These are phyloP conservation scores for Thelonectria blattea DNA, from an alignment of 2,329 filamentous ascomycete species.

Conservation along the genomic window DNA sequence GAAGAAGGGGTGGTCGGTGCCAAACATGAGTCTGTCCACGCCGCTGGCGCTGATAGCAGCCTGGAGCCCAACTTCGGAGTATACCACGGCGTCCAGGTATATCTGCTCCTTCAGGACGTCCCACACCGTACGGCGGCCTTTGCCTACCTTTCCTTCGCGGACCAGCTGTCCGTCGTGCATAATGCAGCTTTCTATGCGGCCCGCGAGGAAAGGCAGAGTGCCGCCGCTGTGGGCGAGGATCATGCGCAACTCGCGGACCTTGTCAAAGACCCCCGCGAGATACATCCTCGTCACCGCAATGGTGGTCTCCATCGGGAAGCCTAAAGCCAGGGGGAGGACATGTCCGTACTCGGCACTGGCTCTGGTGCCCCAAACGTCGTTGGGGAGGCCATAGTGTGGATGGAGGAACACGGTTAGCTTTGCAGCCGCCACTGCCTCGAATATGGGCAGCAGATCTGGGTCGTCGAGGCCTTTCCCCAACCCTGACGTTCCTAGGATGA, in stretches of 20 bases:
- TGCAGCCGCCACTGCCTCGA: constrained; percentile 69
- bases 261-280: constrained; percentile 83
- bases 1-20: constrained; percentile 85
- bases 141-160: constrained; percentile 61
- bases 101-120: constrained; percentile 72
- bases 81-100: constrained; percentile 86
- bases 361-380: constrained; percentile 77
- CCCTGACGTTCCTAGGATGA: constrained; percentile 86
- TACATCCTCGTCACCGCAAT: constrained; percentile 89
- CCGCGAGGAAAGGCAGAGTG: constrained; percentile 86
- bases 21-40: constrained; percentile 76
- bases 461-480: constrained; percentile 84
- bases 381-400: constrained; percentile 88
- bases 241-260: constrained; percentile 71
- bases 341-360: constrained; percentile 77
- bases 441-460: constrained; percentile 72
- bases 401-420: constrained; percentile 80
- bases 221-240: constrained; percentile 88
- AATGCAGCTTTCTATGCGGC: constrained; percentile 86
- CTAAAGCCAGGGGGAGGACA: constrained; percentile 82
- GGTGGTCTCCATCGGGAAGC: constrained; percentile 91
- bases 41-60: constrained; percentile 73
- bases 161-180: constrained; percentile 80
- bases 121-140: constrained; percentile 58
- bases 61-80: constrained; percentile 74